These are phyloP conservation scores for Beauveria sp. DNA, from an alignment of 2,329 filamentous ascomycete species.

Conservation along the genomic window DNA sequence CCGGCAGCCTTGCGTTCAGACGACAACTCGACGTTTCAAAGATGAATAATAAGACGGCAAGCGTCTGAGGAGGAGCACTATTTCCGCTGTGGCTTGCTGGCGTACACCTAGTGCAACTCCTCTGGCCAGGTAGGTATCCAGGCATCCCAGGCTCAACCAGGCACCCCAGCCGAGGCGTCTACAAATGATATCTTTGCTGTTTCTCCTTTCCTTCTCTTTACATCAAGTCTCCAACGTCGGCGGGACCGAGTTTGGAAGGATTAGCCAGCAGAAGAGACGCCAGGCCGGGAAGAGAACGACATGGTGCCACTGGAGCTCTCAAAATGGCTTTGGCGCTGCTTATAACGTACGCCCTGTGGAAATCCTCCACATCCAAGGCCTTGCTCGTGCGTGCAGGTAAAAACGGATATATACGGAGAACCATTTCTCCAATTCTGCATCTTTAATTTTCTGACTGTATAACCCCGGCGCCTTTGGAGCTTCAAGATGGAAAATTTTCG, in stretches of 20 bases:
- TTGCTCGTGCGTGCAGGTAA: not conserved
- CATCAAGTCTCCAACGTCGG: not conserved
- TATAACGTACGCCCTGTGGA: conserved; percentile 1
- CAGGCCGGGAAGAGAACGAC: not conserved
- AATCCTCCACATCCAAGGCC: conserved; percentile 4
- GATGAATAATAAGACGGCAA: not conserved
- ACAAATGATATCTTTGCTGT: not conserved
- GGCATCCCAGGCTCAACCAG: not conserved
- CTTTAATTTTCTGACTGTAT: not conserved
- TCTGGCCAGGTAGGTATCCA: too few species aligned
- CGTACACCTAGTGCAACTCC: too few species aligned
- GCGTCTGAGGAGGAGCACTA: not conserved
- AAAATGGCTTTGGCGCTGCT: not conserved
- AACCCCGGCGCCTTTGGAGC: not conserved
- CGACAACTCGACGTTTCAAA: not conserved
- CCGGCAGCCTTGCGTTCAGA: not conserved
- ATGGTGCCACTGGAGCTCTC: not conserved
- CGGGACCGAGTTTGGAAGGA: not conserved
- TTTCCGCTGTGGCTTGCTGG: not conserved
- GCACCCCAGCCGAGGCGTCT: not conserved
- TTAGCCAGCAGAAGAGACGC: not conserved
- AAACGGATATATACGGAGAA: conserved; percentile 3
- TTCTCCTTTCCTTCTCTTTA: not conserved
- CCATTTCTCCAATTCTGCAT: not conserved
- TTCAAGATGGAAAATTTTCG: not conserved